Evolutionary conservation across 1,139 yeast genomes (phyloP).

Genomic region (Sugiyamaella castrensis): DNA sequence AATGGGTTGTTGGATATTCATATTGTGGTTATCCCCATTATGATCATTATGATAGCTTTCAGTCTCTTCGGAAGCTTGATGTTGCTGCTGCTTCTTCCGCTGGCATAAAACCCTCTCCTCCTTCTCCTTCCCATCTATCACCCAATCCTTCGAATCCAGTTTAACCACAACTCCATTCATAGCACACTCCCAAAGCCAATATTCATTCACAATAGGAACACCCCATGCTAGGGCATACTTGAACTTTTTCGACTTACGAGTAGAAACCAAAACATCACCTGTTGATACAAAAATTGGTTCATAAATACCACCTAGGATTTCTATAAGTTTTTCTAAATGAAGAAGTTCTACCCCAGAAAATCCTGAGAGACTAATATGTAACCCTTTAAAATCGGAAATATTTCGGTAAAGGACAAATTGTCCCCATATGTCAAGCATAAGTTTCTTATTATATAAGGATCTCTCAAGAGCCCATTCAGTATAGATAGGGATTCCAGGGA

Average conservation of each 20-base stretch:
- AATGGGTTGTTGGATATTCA: not conserved
- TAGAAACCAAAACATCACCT: slow-evolving; percentile 63
- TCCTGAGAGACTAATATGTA: slow-evolving; percentile 69
- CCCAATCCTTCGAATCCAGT: slow-evolving; percentile 43
- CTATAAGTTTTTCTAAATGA: slow-evolving; percentile 65
- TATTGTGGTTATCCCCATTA: not conserved
- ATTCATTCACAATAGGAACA: slow-evolving; percentile 52
- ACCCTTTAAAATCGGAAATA: slow-evolving; percentile 36
- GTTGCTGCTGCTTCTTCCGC: slow-evolving; percentile 1
- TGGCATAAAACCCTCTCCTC: slow-evolving; percentile 2
- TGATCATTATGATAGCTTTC: not conserved
- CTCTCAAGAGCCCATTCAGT: slow-evolving; percentile 89
- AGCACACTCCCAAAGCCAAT: slow-evolving; percentile 51
- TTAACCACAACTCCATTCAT: slow-evolving; percentile 28
- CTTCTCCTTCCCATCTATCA: slow-evolving; percentile 37
- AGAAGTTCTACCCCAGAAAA: slow-evolving; percentile 78
- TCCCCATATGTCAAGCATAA: slow-evolving; percentile 71
- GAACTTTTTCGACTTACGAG: slow-evolving; percentile 46
- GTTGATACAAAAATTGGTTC: slow-evolving; percentile 51
- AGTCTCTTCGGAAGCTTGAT: not conserved
- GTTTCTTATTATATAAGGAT: slow-evolving; percentile 57
- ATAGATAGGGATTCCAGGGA: slow-evolving; percentile 21
- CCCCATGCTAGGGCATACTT: slow-evolving; percentile 54
- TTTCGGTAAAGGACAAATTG: slow-evolving; percentile 50
- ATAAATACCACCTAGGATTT: slow-evolving; percentile 45